These are phyloP conservation scores for Aspergillus sp. DNA, from an alignment of 2,329 filamentous ascomycete genomes.

Conservation along the genomic window DNA sequence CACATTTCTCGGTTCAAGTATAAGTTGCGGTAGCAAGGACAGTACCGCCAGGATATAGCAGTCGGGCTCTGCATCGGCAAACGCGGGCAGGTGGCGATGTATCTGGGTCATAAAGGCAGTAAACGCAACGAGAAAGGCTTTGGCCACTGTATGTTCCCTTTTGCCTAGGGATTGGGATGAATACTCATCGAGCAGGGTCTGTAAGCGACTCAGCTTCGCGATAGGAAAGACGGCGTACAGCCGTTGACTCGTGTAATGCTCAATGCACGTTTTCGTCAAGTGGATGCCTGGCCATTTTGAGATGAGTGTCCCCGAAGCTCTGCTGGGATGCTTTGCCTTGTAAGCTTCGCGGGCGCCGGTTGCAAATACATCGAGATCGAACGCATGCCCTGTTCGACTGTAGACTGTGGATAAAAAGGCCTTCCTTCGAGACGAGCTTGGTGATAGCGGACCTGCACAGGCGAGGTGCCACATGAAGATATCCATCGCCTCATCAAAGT, in stretches of 20 bases:
- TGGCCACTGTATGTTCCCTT: constrained; percentile 3
- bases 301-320: neutral
- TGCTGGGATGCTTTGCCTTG: neutral
- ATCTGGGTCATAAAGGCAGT: constrained; percentile 31
- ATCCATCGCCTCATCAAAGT: neutral
- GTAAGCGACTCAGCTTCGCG: constrained; percentile 23
- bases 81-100: constrained; percentile 27
- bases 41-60: constrained; percentile 29
- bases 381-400: neutral
- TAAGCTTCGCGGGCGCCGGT: neutral
- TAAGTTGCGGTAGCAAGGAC: constrained; percentile 24
- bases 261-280: constrained; percentile 25
- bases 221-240: constrained; percentile 33
- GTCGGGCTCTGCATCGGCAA: constrained; percentile 27
- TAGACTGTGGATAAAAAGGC: neutral
- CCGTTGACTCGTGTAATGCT: constrained; percentile 25
- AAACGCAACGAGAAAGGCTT: constrained; percentile 29
- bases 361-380: neutral
- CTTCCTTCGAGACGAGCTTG: neutral
- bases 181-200: constrained; percentile 14
- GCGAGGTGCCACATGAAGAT: neutral
- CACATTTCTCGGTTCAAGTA: constrained; percentile 27
- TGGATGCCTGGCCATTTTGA: constrained; percentile 25
- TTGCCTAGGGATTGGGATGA: neutral
- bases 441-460: neutral